Evolutionary conservation across 140 eudicot genomes (phyloP), one percentile per base, ranked within the genome.

Genomic region (Oenanthe javanica): DNA sequence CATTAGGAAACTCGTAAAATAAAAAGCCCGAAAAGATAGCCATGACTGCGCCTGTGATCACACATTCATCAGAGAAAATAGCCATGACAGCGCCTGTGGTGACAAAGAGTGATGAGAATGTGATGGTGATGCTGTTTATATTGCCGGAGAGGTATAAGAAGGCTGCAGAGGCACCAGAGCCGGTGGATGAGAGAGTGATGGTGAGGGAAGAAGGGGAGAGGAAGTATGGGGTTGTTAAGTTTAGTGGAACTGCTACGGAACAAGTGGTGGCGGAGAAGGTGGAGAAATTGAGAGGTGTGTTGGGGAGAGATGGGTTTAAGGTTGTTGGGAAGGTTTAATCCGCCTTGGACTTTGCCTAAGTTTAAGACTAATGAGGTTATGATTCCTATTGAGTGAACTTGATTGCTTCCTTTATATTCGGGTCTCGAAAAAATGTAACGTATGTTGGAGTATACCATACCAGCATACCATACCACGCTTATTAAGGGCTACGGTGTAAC

Each of bases 101-200:
- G 79, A 91, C 89, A 10, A 83, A 84, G 82, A 81, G 57, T 27
- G 57, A 40, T 4, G 75, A 47, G 16, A 55, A 49, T 79, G 40
- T 59, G 90, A 84, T 88, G 84, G 91, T 89, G 50, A 92, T 92
- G 99, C 88, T 79, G 75, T 94, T 94, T 69, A 83, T 84, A 49
- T 61, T 94, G 86, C 97, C 96, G 83, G 83, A 84, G 73, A 90
- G 89, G 92, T 94, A 89, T 11, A 55, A 31, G 4, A 87, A 25
- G 75, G 94, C 83, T 36, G 95, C 88, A 88, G 98, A 90, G 71
- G 94, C 94, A 57, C 98, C 98, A 77, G 78, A 13, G 94, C 96
- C 97, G 80, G 78, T 85, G 89, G 99, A 95, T 40, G 97, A 95
- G 89, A 86, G 99, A 87, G 99, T 95, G 92, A 97, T 89, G 95